These are phyloP conservation scores for Colletotrichum camelliae DNA, from an alignment of 2,329 filamentous ascomycete genomes.

Conservation along the genomic window DNA sequence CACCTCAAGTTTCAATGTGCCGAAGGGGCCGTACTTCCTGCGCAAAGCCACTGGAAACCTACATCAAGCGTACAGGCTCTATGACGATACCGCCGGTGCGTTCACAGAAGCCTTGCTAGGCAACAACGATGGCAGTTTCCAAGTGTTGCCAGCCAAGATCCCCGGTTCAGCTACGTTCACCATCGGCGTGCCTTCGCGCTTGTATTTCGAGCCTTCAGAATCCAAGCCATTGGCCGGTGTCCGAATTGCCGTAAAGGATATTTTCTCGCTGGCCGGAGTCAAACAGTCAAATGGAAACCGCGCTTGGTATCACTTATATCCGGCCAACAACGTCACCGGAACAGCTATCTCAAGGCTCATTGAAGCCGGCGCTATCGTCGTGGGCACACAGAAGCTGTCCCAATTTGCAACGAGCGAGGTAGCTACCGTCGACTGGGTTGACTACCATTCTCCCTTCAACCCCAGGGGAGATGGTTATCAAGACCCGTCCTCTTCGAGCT, in stretches of 20 bases:
- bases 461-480: conserved; percentile 54
- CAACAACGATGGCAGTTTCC: not conserved
- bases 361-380: conserved; percentile 60
- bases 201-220: conserved; percentile 55
- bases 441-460: conserved; percentile 48
- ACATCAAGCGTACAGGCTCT: not conserved
- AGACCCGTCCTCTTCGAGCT: conserved; percentile 50
- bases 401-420: conserved; percentile 50
- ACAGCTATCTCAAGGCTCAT: conserved; percentile 61
- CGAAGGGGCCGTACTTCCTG: not conserved
- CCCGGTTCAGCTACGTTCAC: conserved; percentile 13
- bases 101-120: conserved; percentile 18
- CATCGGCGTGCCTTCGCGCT: conserved; percentile 58
- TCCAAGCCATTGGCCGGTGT: conserved; percentile 56
- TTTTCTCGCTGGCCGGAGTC: conserved; percentile 58
- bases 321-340: conserved; percentile 51
- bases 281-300: conserved; percentile 61
- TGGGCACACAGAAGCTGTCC: conserved; percentile 52
- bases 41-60: not conserved
- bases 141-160: conserved; percentile 16
- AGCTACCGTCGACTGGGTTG: conserved; percentile 55
- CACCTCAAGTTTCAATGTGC: not conserved
- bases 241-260: conserved; percentile 65
- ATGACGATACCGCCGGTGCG: not conserved
- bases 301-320: conserved; percentile 63